Evolutionary conservation across 1,284 basidiomycete genomes (phyloP), one percentile per base, ranked within the genome.

Genomic region (Inonotus obliquus): DNA sequence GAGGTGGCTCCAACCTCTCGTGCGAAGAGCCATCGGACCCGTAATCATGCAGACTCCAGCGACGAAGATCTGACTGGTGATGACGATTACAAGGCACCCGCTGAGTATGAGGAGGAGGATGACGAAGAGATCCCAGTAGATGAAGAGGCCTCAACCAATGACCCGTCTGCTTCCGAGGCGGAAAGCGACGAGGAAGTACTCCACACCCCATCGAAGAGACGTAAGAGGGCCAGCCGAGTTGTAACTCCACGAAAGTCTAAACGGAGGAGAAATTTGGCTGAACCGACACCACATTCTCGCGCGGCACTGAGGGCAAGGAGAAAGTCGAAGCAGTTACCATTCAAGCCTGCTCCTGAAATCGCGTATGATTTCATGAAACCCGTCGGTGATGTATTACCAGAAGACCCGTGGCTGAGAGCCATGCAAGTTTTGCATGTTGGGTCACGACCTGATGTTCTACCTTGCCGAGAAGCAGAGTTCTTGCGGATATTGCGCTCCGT

Each of bases 381-480:
- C 44, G 68, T 72, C 9, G 64, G 81, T 37, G 73, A 75, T 57
- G 75, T 79, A 56, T 73, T 91, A 29, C 86, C 87, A 1, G 72
- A 76, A 38, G 90, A 96, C 67, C 87, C 92, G 1, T 95, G 90
- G 83, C 73, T 92, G 59, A 81, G 92, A 13, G 89, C 92, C 4
- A 89, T 95, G 84, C 87, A 94, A 69, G 83, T 94, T 6, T 74
- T 99, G 51, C 97, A 99, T 72, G 96, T 99, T 10, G 94, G 93
- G 1, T 91, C 93, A 51, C 87, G 96, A 4, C 96, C 97, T 0
- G 93, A 96, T 65, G 82, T 86, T 44, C 76, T 99, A 47, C 95
- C 95, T 0, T 98, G 96, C 73, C 79, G 97, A 54, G 92, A 96
- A 63, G 86, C 88, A 47, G 94, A 98, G 74, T 97, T 92, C 71